phyloP scores from a whole-genome alignment of 768 basidiomycete species.

The Cyclocybe cylindracea region DNA sequence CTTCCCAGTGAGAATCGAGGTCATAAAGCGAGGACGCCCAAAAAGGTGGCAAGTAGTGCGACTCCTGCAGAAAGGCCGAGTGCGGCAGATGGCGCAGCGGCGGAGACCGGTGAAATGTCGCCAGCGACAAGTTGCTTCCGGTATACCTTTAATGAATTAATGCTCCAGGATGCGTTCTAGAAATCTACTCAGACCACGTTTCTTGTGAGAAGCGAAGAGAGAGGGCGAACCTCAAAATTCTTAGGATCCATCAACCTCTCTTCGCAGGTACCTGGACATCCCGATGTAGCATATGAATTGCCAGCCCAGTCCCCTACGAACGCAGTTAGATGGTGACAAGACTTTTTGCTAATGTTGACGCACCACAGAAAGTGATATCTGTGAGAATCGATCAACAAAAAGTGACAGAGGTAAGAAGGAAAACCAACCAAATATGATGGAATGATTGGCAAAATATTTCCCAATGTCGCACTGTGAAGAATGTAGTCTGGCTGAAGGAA shows the following conservation, averaged over 20 bases:
- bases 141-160: conserved; percentile 79
- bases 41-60: neutral
- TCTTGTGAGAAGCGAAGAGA: neutral
- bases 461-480: conserved; percentile 57
- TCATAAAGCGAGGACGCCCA: conserved; percentile 1
- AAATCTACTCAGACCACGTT: neutral
- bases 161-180: conserved; percentile 81
- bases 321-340: neutral
- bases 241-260: conserved; percentile 62
- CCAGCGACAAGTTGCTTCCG: conserved; percentile 48
- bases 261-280: conserved; percentile 75
- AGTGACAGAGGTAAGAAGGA: conserved; percentile 11
- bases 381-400: conserved; percentile 3
- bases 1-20: neutral
- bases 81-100: neutral
- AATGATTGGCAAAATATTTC: conserved; percentile 65
- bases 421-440: conserved; percentile 72
- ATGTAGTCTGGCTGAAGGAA: conserved; percentile 61
- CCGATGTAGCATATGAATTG: conserved; percentile 72
- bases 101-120: neutral
- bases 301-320: conserved; percentile 79
- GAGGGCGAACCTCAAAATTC: conserved; percentile 65
- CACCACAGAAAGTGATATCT: conserved; percentile 87
- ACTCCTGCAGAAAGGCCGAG: neutral
- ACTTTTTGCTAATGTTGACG: conserved; percentile 14